Percentiles rank a stretch among this genome's conserved stretches.
These are phyloP conservation scores for Colletotrichum sp. DNA, from an alignment of 2,329 filamentous ascomycete genomes.

Conservation along the genomic window DNA sequence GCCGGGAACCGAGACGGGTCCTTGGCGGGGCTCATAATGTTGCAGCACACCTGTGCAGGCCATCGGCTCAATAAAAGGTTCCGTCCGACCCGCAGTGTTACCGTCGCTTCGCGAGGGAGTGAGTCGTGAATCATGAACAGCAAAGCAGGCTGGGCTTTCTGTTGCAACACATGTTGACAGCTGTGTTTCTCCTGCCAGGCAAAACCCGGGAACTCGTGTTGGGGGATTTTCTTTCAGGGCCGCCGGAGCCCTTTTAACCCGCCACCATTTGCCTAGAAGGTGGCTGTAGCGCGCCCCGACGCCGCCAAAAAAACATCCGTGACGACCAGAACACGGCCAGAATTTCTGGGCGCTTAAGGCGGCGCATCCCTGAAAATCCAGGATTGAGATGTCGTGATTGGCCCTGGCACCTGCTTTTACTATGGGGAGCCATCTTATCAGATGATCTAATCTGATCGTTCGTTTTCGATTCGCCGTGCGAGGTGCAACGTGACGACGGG, in stretches of 20 bases:
- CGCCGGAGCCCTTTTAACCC: background rate
- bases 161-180: background rate
- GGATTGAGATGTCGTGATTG: background rate
- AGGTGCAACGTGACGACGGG: background rate
- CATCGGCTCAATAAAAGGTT: background rate
- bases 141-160: background rate
- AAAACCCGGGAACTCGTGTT: background rate
- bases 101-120: background rate
- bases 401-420: background rate
- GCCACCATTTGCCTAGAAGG: background rate
- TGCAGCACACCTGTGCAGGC: background rate
- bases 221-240: background rate
- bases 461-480: background rate
- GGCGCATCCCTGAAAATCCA: background rate
- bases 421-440: constrained; percentile 10
- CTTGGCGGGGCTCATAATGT: background rate
- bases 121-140: background rate
- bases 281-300: background rate
- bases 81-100: background rate
- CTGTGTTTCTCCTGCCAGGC: background rate
- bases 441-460: constrained; percentile 21
- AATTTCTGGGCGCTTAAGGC: constrained; percentile 4
- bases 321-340: background rate
- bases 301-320: background rate
- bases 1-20: background rate